Conservation (phyloP, 2,329 filamentous ascomycete species). For the Fusarium poae region DNA sequence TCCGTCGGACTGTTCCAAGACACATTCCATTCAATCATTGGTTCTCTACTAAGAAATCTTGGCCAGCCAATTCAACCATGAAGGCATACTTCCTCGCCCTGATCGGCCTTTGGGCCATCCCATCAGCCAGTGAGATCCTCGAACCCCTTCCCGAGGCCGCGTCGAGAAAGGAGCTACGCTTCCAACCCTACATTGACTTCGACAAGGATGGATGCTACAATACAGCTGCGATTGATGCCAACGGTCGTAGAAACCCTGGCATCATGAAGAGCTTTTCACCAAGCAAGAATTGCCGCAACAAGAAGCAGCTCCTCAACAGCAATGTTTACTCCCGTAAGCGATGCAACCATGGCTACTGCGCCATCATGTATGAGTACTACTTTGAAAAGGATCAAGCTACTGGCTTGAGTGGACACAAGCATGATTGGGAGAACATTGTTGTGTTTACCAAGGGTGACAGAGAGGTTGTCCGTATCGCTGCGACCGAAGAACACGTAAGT, state of each 20-base stretch:
- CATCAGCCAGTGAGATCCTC: background rate
- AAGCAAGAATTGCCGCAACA: background rate
- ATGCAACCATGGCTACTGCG: constrained; percentile 12
- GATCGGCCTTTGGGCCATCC: background rate
- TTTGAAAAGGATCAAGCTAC: background rate
- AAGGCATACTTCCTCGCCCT: background rate
- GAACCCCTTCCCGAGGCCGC: background rate
- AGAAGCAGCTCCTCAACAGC: background rate
- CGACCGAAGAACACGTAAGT: background rate
- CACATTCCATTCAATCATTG: accelerated
- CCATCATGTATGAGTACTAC: background rate
- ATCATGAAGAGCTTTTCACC: accelerated
- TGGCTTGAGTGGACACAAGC: background rate
- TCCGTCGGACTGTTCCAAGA: no score
- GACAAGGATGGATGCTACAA: background rate
- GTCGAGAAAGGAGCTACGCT: background rate
- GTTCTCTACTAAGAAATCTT: accelerated
- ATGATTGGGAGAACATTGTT: constrained; percentile 1
- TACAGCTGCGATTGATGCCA: background rate
- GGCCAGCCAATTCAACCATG: background rate
- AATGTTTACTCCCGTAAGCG: constrained; percentile 16
- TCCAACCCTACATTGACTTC: constrained; percentile 4
- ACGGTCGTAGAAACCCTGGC: background rate
- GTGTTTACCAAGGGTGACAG: background rate
- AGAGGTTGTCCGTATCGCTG: background rate